These are phyloP conservation scores for Ascosphaera apis DNA, from an alignment of 2,329 filamentous ascomycete genomes.

Conservation along the genomic window DNA sequence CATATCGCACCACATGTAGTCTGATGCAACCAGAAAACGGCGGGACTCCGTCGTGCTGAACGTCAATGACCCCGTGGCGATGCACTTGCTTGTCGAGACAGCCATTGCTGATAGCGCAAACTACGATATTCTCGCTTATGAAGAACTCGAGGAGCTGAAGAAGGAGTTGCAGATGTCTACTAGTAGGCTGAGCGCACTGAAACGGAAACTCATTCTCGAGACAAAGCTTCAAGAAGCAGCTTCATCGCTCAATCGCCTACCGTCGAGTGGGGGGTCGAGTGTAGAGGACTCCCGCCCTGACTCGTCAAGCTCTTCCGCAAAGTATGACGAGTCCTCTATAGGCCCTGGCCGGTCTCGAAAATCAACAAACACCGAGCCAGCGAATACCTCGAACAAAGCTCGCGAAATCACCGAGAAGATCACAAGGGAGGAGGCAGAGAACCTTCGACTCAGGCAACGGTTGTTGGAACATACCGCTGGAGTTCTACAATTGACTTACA, in stretches of 20 bases:
- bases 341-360: slow-evolving; percentile 10
- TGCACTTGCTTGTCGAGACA: slow-evolving; percentile 83
- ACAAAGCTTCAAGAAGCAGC: slow-evolving; percentile 89
- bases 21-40: too few species aligned
- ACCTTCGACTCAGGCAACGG: slow-evolving; percentile 50
- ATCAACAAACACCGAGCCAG: slow-evolving; percentile 49
- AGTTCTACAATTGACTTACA: slow-evolving; percentile 75
- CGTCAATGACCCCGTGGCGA: slow-evolving; percentile 41
- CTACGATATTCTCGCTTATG: slow-evolving; percentile 69
- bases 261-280: slow-evolving; percentile 10
- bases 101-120: slow-evolving; percentile 70
- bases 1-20: too few species aligned
- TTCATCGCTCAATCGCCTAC: slow-evolving; percentile 57
- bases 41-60: slow-evolving; percentile 16
- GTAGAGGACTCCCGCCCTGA: slow-evolving; percentile 20
- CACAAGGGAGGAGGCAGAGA: slow-evolving; percentile 52
- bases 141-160: slow-evolving; percentile 80
- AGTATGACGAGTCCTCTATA: slow-evolving; percentile 7
- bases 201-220: slow-evolving; percentile 67
- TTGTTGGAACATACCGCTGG: slow-evolving; percentile 80
- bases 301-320: slow-evolving; percentile 14
- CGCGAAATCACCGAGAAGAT: slow-evolving; percentile 66
- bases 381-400: slow-evolving; percentile 54
- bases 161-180: slow-evolving; percentile 54
- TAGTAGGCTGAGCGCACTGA: slow-evolving; percentile 58